phyloP scores from a whole-genome alignment of 352 stramenopile genomes.

The Pythium monospermum region DNA sequence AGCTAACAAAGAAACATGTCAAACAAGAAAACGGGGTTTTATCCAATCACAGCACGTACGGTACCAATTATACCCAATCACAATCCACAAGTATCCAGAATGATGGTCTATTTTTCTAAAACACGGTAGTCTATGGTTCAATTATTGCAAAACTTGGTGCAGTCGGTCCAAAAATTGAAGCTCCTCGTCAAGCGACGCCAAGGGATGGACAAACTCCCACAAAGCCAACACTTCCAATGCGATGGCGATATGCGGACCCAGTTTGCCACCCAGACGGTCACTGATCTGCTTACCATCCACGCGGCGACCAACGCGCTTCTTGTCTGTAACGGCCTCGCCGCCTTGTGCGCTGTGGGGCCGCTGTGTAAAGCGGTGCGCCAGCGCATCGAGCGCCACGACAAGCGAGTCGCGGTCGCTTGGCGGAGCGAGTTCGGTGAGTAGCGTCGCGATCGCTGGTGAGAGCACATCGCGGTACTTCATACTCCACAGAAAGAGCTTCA shows the following conservation, averaged over 20 bases:
- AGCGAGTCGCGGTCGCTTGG: constrained; percentile 16
- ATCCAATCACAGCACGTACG: neutral
- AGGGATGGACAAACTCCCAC: constrained; percentile 46
- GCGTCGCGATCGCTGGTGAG: constrained; percentile 40
- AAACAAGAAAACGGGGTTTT: too few relatives aligned
- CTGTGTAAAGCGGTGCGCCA: constrained; percentile 31
- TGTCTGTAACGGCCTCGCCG: neutral
- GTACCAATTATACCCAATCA: too few relatives aligned
- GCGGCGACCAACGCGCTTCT: constrained; percentile 24
- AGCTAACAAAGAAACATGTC: neutral
- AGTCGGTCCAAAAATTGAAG: constrained; percentile 18
- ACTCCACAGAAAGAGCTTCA: constrained; percentile 70
- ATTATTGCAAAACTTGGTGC: constrained; percentile 18
- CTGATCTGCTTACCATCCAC: constrained; percentile 51
- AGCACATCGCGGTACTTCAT: constrained; percentile 55
- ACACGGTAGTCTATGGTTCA: constrained; percentile 7
- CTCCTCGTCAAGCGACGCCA: constrained; percentile 12
- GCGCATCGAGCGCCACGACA: constrained; percentile 30
- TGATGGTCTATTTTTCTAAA: constrained; percentile 4
- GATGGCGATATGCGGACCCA: constrained; percentile 32
- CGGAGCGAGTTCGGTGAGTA: constrained; percentile 26
- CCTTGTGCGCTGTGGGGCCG: neutral
- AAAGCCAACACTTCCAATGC: constrained; percentile 51
- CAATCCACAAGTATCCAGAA: neutral
- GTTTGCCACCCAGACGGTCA: constrained; percentile 27